Evolutionary conservation across 768 basidiomycete species (phyloP).

Genomic region (Serendipita sp.): DNA sequence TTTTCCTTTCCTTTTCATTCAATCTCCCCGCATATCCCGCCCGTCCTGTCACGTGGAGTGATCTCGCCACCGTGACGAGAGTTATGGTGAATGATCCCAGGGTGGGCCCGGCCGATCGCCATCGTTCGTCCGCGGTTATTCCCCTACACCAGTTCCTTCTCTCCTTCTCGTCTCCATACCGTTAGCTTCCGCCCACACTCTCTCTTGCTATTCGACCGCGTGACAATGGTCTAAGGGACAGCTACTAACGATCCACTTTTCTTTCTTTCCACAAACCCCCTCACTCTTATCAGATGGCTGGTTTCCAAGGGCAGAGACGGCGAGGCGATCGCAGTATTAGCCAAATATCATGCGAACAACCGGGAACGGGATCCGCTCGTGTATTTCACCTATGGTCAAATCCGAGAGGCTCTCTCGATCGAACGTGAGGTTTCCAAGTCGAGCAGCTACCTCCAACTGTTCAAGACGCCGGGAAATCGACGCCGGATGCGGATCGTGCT

Average conservation of each 20-base stretch:
- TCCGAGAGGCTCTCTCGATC: constrained; percentile 45
- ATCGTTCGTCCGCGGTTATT: no score
- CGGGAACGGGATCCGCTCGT: neutral
- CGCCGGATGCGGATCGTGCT: constrained; percentile 52
- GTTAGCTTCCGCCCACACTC: no score
- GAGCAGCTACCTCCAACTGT: constrained; percentile 35
- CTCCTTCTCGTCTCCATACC: no score
- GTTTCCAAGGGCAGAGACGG: constrained; percentile 44
- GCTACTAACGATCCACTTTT: no score
- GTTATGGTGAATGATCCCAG: no score
- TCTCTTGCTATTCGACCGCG: no score
- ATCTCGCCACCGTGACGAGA: no score
- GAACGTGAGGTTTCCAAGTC: constrained; percentile 38
- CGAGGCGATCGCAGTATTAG: constrained; percentile 41
- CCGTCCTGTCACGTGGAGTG: constrained; percentile 47
- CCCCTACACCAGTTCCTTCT: no score
- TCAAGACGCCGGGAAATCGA: constrained; percentile 48
- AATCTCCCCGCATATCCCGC: neutral
- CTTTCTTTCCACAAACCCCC: no score
- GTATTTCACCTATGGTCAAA: constrained; percentile 23
- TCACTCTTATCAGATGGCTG: constrained; percentile 27
- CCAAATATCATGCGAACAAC: constrained; percentile 49
- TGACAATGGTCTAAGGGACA: no score
- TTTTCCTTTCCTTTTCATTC: no score
- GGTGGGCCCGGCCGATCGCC: no score